A percentile compares a stretch with the other conserved stretches of the same genome.
Evolutionary conservation across 345 rosid genomes (phyloP).

Genomic region (Aquilaria yunnanensis): DNA sequence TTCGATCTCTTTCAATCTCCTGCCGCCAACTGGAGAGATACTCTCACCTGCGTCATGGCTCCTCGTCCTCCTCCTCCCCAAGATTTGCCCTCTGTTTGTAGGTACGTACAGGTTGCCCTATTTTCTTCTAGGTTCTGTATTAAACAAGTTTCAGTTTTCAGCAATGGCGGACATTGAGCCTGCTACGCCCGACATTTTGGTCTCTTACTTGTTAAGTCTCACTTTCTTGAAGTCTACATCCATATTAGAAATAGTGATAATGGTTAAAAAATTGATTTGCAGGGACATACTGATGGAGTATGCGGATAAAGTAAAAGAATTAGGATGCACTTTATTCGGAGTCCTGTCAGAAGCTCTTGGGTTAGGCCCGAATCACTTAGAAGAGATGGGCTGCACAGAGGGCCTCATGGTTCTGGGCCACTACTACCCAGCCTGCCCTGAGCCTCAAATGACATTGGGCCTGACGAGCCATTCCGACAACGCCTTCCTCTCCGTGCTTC

Average conservation of each 20-base stretch:
- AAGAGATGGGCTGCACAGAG: conserved; percentile 20
- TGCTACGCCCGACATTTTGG: neutral
- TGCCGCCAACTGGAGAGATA: conserved; percentile 40
- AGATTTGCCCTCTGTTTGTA: conserved; percentile 33
- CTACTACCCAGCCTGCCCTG: conserved; percentile 42
- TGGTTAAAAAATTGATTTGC: conserved; percentile 2
- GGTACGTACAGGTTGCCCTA: conserved; percentile 16
- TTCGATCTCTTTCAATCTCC: conserved; percentile 22
- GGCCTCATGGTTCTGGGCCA: conserved; percentile 16
- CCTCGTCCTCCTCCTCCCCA: conserved; percentile 27
- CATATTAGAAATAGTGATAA: neutral
- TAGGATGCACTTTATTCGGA: conserved; percentile 14
- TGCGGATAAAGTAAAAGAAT: conserved; percentile 7
- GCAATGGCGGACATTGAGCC: no score
- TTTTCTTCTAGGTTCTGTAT: neutral
- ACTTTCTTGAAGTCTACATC: neutral
- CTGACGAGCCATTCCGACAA: conserved; percentile 22
- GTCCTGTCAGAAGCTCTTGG: conserved; percentile 38
- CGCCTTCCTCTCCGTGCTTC: neutral
- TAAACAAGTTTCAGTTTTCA: no score
- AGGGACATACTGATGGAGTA: conserved; percentile 27
- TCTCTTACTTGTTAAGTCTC: neutral
- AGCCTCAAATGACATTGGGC: conserved; percentile 34
- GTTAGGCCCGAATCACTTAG: conserved; percentile 14
- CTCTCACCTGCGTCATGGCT: conserved; percentile 20